Evolutionary conservation across 1,284 basidiomycete genomes (phyloP), one percentile per base, ranked within the genome.

Genomic region (Mycosarcoma mackinlayi): DNA sequence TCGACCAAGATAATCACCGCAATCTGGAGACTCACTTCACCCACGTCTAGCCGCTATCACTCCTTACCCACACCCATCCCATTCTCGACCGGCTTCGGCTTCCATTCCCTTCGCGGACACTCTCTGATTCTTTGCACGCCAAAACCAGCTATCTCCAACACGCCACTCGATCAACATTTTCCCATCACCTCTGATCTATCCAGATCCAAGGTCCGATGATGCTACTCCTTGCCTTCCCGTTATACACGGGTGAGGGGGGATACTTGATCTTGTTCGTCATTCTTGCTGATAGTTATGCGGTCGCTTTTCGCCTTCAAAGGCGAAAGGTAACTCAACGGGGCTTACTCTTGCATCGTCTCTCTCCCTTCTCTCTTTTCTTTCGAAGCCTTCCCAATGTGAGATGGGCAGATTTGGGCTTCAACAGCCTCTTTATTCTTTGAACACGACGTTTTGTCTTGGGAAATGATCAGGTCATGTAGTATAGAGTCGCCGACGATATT

Each of bases 311-410:
- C 19, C 3, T 11, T 18, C 1, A 4, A 27, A 39, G n/a, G n/a
- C n/a, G n/a, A 45, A 52, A 47, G 57, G 69, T 63, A 72, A 72
- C 69, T 72, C 64, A 72, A 72, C 69, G 69, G 69, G 69, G 69
- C 69, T 72, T 72, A 72, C 64, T 72, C 69, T 72, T 67, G 69
- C 60, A 44, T 63, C 64, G 69, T 72, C 64, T 72, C 69, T 72
- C 69, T 50, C 39, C 21, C 16, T 19, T 27, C 19, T 23, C 23
- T 19, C 9, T n/a, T 8, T 16, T 10, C 33, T 11, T 16, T 8
- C 33, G 7, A n/a, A n/a, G n/a, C n/a, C n/a, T 34, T 16, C 6
- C 27, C 9, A 6, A 18, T 13, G 27, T 28, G 27, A 28, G 41
- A 11, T 19, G 11, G 14, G 8, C 6, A 6, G n/a, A 3, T 39